Conservation (phyloP, 2,329 filamentous ascomycete species). For the Verticillium zaregamsianum region DNA sequence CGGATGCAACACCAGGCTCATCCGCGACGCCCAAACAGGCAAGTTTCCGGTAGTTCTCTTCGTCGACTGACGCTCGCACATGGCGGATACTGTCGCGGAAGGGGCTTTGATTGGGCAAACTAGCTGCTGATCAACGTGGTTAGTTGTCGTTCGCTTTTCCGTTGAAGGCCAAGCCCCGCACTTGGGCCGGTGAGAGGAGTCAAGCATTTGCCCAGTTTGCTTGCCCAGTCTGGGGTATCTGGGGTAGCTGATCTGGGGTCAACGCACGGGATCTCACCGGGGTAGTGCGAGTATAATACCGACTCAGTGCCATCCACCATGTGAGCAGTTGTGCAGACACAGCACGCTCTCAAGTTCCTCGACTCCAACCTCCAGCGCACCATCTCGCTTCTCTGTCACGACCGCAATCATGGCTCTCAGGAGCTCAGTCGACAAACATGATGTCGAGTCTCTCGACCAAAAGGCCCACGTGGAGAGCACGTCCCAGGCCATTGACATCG, state of each 20-base stretch:
- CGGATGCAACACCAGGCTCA: background rate
- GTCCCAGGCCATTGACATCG: constrained; percentile 19
- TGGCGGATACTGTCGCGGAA: background rate
- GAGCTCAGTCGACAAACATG: constrained; percentile 9
- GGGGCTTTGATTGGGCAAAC: background rate
- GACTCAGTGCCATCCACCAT: background rate
- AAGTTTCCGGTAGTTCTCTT: background rate
- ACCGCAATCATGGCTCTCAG: constrained; percentile 3
- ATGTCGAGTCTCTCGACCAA: constrained; percentile 6
- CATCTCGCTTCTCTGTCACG: background rate
- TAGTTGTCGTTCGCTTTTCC: background rate
- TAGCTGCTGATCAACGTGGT: background rate
- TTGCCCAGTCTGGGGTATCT: background rate
- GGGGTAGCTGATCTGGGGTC: background rate
- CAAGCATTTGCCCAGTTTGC: background rate
- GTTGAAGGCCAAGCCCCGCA: background rate
- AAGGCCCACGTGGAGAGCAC: constrained; percentile 10
- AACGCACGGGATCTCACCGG: background rate
- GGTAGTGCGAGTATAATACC: background rate
- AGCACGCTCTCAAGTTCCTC: background rate
- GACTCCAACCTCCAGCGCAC: background rate
- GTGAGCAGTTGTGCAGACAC: background rate
- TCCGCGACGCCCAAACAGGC: background rate
- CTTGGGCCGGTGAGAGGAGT: background rate
- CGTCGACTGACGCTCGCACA: background rate